phyloP scores from a whole-genome alignment of 768 basidiomycete genomes.

The Lentinula aciculospora region DNA sequence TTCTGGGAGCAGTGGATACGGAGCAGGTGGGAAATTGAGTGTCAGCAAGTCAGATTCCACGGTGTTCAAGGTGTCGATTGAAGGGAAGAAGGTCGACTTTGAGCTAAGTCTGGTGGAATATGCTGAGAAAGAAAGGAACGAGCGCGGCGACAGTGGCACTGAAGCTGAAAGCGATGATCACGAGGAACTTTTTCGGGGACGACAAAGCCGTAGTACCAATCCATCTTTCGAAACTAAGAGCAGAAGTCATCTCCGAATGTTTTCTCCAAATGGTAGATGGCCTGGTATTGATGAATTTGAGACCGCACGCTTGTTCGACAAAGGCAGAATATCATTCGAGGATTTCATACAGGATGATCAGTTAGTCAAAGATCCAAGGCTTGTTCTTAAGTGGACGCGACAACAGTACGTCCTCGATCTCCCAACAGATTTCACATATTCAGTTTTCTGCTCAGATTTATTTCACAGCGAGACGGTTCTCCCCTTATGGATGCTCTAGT shows the following conservation, averaged over 20 bases:
- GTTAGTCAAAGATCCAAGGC: constrained; percentile 52
- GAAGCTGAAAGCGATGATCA: constrained; percentile 8
- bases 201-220: constrained; percentile 10
- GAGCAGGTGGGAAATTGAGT: constrained; percentile 50
- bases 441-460: constrained; percentile 43
- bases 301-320: constrained; percentile 48
- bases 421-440: too few relatives aligned
- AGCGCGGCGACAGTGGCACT: constrained; percentile 1
- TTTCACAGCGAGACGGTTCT: constrained; percentile 70
- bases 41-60: constrained; percentile 56
- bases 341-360: constrained; percentile 60
- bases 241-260: constrained; percentile 17
- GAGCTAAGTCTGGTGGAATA: constrained; percentile 62
- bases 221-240: constrained; percentile 13
- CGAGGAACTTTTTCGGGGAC: constrained; percentile 16
- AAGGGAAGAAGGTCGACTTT: constrained; percentile 56
- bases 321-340: constrained; percentile 58
- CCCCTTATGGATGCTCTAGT: constrained; percentile 71
- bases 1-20: constrained; percentile 23
- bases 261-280: constrained; percentile 13
- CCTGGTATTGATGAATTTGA: constrained; percentile 41
- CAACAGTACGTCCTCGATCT: constrained; percentile 43
- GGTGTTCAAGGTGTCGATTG: constrained; percentile 59
- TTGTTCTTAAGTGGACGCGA: constrained; percentile 73
- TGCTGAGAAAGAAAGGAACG: constrained; percentile 14